phyloP scores from a whole-genome alignment of 2,329 filamentous ascomycete species.

The Epichloe uncinata region DNA sequence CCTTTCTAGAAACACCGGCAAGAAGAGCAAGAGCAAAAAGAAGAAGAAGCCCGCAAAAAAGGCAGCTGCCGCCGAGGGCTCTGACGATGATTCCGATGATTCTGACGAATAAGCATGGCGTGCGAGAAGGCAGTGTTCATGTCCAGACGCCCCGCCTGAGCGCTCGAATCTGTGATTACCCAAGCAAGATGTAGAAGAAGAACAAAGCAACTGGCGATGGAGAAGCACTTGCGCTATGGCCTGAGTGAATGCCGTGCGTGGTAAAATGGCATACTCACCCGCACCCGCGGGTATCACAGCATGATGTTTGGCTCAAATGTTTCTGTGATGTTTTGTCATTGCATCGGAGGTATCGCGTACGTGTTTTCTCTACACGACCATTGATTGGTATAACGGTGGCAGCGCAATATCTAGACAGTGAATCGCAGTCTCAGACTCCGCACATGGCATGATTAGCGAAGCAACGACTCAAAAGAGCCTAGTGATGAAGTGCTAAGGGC shows the following conservation, averaged over 20 bases:
- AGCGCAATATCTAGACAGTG: constrained; percentile 6
- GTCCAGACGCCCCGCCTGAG: background rate
- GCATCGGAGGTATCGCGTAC: background rate
- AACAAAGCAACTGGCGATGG: background rate
- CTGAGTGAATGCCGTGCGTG: background rate
- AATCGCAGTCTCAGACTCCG: background rate
- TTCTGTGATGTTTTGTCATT: background rate
- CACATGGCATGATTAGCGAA: background rate
- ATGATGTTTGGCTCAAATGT: background rate
- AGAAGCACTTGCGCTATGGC: background rate
- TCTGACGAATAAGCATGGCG: constrained; percentile 9
- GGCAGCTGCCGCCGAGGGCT: constrained; percentile 22
- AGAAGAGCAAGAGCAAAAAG: constrained; percentile 81
- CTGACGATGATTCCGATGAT: constrained; percentile 23
- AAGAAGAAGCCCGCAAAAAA: constrained; percentile 48
- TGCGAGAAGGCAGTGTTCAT: background rate
- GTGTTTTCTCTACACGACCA: background rate
- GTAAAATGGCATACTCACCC: background rate
- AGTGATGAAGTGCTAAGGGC: background rate
- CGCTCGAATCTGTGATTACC: background rate
- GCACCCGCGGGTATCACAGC: background rate
- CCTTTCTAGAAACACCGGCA: constrained; percentile 72
- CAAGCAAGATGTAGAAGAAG: background rate
- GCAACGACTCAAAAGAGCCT: background rate
- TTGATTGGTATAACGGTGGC: background rate